phyloP scores from a whole-genome alignment of 768 basidiomycete genomes.

The Rickenella mellea region DNA sequence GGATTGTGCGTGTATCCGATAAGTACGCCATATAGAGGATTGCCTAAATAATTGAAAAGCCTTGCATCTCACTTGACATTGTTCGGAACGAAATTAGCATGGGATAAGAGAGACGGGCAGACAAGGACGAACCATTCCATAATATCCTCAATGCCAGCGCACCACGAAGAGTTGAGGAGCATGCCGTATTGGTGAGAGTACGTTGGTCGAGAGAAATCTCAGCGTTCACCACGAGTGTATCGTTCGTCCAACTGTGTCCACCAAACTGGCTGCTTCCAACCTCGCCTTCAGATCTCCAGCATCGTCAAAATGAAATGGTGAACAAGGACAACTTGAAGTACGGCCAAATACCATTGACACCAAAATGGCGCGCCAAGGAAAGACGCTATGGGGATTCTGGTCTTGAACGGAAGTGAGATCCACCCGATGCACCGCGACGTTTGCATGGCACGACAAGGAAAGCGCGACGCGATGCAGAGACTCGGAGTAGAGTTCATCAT shows the following conservation, averaged over 20 bases:
- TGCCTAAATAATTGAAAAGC: constrained; percentile 60
- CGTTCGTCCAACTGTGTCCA: constrained; percentile 58
- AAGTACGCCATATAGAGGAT: constrained; percentile 72
- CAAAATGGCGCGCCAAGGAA: constrained; percentile 67
- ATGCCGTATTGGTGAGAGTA: constrained; percentile 91
- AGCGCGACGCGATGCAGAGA: no score
- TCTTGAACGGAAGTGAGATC: constrained; percentile 77
- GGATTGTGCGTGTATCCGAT: constrained; percentile 77
- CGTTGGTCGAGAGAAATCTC: constrained; percentile 55
- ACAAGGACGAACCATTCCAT: constrained; percentile 67
- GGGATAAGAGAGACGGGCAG: background rate
- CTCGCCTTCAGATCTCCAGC: background rate
- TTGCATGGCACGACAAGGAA: no score
- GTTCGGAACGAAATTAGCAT: background rate
- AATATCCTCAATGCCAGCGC: constrained; percentile 78
- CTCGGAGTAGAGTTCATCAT: no score
- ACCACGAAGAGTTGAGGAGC: constrained; percentile 84
- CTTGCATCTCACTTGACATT: constrained; percentile 57
- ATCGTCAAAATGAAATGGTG: no score
- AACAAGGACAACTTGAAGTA: constrained; percentile 28
- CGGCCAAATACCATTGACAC: constrained; percentile 93
- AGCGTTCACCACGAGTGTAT: constrained; percentile 71
- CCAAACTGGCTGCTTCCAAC: constrained; percentile 52
- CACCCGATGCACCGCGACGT: constrained; percentile 75
- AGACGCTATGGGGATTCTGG: constrained; percentile 79